Evolutionary conservation across 1,284 basidiomycete species (phyloP).

Genomic region (Boletellus dicymbophilus): DNA sequence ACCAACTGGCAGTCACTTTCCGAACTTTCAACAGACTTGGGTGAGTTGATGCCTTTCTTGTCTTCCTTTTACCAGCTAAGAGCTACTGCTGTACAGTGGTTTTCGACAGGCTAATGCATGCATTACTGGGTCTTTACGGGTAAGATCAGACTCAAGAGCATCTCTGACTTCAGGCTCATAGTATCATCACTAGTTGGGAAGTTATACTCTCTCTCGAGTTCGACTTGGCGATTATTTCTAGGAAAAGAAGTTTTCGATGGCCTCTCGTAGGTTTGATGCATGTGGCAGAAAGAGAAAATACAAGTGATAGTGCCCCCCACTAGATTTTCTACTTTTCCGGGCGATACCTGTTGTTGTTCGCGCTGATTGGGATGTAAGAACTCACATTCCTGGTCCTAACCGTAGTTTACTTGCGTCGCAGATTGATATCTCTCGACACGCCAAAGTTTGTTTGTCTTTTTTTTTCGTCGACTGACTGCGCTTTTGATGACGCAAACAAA

Average conservation of each 20-base stretch:
- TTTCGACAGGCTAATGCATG: conserved; percentile 30
- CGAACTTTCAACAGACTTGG: conserved; percentile 23
- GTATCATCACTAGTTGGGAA: conserved; percentile 27
- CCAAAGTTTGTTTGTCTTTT: conserved; percentile 18
- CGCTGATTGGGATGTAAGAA: conserved; percentile 34
- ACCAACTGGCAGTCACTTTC: conserved; percentile 27
- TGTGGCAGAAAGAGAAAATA: neutral
- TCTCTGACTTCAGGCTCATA: conserved; percentile 4
- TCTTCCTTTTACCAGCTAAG: neutral
- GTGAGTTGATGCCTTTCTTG: conserved; percentile 15
- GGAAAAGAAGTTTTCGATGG: conserved; percentile 35
- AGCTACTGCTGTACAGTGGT: conserved; percentile 14
- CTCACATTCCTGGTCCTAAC: neutral
- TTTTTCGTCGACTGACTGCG: neutral
- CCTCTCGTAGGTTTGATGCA: conserved; percentile 25
- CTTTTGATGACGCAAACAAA: neutral
- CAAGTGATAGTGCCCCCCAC: neutral
- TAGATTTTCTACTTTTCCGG: conserved; percentile 34
- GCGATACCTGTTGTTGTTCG: conserved; percentile 34
- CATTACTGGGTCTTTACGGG: conserved; percentile 31
- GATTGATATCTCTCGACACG: conserved; percentile 31
- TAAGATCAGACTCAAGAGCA: conserved; percentile 5
- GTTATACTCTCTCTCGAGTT: conserved; percentile 32
- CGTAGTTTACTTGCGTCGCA: conserved; percentile 14
- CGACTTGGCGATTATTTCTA: conserved; percentile 31